Conservation (phyloP, 2,329 filamentous ascomycete genomes). For the Colletotrichum sp. region DNA sequence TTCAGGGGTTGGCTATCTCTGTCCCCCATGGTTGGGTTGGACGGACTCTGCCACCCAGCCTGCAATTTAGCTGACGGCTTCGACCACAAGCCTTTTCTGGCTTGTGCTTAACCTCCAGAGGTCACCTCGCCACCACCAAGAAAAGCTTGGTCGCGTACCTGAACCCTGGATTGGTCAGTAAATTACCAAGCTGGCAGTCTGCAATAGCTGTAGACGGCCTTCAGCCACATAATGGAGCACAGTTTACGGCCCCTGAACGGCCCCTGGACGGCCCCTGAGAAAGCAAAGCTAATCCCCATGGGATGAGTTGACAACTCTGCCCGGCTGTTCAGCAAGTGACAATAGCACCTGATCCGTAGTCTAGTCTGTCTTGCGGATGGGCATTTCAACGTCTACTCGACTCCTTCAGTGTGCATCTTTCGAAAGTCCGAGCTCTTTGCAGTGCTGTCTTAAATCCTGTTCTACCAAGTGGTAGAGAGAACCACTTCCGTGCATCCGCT, state of each 20-base stretch:
- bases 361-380: neutral
- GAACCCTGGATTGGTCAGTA: too few relatives aligned
- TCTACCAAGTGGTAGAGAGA: neutral
- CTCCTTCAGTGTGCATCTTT: neutral
- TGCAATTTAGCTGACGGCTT: too few relatives aligned
- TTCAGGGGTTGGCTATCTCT: too few relatives aligned
- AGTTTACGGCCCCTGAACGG: neutral
- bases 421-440: neutral
- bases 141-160: too few relatives aligned
- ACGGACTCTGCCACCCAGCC: too few relatives aligned
- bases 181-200: neutral
- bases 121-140: too few relatives aligned
- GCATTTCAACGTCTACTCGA: neutral
- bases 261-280: neutral
- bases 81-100: too few relatives aligned
- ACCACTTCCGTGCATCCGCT: neutral
- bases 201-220: neutral
- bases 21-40: too few relatives aligned
- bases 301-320: neutral
- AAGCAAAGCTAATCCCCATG: neutral
- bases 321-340: neutral
- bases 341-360: neutral
- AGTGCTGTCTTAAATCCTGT: neutral
- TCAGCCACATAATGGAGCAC: neutral
- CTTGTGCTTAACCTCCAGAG: too few relatives aligned